Conservation (phyloP, 2,329 filamentous ascomycete genomes). For the Aspergillus luchuensis region DNA sequence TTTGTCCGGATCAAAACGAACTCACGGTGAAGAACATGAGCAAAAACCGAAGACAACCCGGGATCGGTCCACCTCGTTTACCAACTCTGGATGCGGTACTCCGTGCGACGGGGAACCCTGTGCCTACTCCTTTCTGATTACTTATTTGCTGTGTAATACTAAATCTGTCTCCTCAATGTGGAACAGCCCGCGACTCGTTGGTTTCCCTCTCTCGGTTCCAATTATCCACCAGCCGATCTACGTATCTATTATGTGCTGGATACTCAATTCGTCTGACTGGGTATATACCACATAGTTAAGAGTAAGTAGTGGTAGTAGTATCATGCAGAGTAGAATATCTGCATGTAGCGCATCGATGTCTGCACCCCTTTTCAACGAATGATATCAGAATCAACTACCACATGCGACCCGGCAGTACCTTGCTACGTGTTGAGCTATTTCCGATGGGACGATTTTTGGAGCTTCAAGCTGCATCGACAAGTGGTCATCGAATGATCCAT, state of each 20-base stretch:
- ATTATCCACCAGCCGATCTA: constrained; percentile 3
- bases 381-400: neutral
- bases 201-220: neutral
- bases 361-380: neutral
- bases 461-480: neutral
- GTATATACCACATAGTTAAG: neutral
- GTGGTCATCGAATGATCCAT: neutral
- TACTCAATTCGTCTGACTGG: neutral
- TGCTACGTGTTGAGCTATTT: neutral
- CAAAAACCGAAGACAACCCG: neutral
- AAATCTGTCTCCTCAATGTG: neutral
- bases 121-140: neutral
- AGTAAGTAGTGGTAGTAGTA: neutral
- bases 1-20: neutral
- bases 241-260: neutral
- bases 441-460: neutral
- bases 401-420: constrained; percentile 1
- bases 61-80: constrained; percentile 7
- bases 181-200: neutral
- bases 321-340: neutral
- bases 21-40: constrained; percentile 5
- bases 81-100: neutral
- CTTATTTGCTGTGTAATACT: neutral
- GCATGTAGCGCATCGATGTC: neutral
- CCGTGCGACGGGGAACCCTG: constrained; percentile 4